Conservation (phyloP, 495 filamentous ascomycete genomes). For the Pyrenopolyporus hunteri region DNA sequence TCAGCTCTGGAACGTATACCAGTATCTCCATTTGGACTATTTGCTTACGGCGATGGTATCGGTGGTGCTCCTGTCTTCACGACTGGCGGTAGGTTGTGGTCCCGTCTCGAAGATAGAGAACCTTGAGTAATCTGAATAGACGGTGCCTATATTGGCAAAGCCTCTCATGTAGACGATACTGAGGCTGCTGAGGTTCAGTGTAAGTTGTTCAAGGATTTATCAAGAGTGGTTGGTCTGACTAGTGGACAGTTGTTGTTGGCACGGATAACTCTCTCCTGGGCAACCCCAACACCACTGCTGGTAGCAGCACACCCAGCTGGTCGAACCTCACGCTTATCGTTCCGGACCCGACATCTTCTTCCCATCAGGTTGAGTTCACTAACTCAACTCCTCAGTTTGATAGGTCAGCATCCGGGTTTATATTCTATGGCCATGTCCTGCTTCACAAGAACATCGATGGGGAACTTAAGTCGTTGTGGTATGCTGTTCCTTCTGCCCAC, state of each 20-base stretch:
- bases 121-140: conserved; percentile 18
- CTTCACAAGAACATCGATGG: conserved; percentile 40
- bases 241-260: conserved; percentile 1
- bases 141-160: conserved; percentile 31
- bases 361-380: conserved; percentile 33
- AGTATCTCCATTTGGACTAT: conserved; percentile 38
- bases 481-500: conserved; percentile 28
- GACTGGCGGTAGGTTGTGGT: conserved; percentile 38
- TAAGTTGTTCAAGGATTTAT: neutral
- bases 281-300: conserved; percentile 38
- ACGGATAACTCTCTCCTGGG: conserved; percentile 32
- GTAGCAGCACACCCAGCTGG: conserved; percentile 18
- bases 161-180: conserved; percentile 3
- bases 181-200: conserved; percentile 33
- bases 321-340: conserved; percentile 38
- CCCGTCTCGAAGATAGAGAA: neutral
- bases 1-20: conserved; percentile 5
- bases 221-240: conserved; percentile 4
- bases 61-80: conserved; percentile 46
- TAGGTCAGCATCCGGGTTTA: conserved; percentile 37
- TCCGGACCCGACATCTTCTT: conserved; percentile 27
- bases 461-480: conserved; percentile 43
- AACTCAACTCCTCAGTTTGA: conserved; percentile 25
- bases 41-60: conserved; percentile 46
- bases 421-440: conserved; percentile 46